Conservation (phyloP, 106 monocot species). For the Acanthochlamys bracteata region DNA sequence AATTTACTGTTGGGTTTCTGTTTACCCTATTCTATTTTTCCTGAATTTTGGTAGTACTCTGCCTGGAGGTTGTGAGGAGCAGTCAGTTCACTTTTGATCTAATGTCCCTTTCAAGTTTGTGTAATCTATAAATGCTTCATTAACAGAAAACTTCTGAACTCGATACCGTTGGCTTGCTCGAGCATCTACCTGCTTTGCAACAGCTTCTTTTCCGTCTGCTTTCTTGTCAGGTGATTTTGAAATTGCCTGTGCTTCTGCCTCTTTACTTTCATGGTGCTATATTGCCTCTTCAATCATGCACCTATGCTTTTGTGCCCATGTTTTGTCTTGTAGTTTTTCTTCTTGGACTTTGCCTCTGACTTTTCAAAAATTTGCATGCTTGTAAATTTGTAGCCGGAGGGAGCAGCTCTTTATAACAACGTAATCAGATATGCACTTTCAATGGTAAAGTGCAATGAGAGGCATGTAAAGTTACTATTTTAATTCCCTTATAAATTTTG, state of each 20-base stretch:
- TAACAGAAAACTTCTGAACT: slow-evolving; percentile 38
- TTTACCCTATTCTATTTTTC: no score
- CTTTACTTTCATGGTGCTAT: no score
- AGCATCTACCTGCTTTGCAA: slow-evolving; percentile 63
- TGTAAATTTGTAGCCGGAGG: slow-evolving; percentile 51
- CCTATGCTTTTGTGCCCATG: background rate
- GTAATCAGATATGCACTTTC: slow-evolving; percentile 64
- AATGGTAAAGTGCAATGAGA: slow-evolving; percentile 35
- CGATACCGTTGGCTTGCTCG: slow-evolving; percentile 43
- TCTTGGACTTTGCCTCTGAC: background rate
- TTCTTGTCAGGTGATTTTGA: slow-evolving; percentile 35
- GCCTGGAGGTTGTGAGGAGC: background rate
- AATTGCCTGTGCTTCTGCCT: background rate
- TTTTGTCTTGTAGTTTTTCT: background rate
- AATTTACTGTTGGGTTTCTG: no score
- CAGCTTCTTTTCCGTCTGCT: slow-evolving; percentile 56
- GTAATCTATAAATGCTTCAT: slow-evolving; percentile 1
- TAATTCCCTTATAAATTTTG: background rate
- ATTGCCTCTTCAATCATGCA: no score
- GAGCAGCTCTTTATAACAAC: slow-evolving; percentile 47
- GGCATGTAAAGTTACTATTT: background rate
- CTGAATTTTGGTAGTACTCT: no score
- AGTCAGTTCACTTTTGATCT: background rate
- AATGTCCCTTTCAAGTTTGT: no score
- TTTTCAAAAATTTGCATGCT: background rate